Conservation (phyloP, 768 basidiomycete genomes). For the Lactarius vividus region DNA sequence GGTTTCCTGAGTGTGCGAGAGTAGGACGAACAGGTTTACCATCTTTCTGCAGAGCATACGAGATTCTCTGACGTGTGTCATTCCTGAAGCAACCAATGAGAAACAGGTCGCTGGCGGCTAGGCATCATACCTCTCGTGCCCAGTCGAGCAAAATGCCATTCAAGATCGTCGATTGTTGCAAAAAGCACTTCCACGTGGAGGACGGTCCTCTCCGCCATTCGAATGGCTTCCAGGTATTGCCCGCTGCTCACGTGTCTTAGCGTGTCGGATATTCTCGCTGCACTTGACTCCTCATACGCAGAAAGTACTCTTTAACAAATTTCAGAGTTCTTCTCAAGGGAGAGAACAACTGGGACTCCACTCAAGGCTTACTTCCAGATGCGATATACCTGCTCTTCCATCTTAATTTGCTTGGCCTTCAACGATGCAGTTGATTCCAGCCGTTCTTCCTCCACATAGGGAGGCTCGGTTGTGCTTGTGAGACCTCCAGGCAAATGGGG, state of each 20-base stretch:
- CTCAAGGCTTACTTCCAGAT: conserved; percentile 86
- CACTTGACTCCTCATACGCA: conserved; percentile 98
- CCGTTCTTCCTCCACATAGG: conserved; percentile 74
- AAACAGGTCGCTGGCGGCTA: background rate
- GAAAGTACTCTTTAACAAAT: conserved; percentile 70
- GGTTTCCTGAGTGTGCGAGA: conserved; percentile 93
- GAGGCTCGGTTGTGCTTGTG: conserved; percentile 43
- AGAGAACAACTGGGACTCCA: background rate
- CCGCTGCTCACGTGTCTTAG: conserved; percentile 94
- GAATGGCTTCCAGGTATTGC: conserved; percentile 92
- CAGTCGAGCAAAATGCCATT: conserved; percentile 76
- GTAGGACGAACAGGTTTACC: conserved; percentile 94
- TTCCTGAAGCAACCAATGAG: conserved; percentile 50
- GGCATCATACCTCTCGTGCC: conserved; percentile 74
- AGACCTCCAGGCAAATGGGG: conserved; percentile 63
- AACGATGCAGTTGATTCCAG: conserved; percentile 73
- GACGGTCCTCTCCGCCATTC: conserved; percentile 98
- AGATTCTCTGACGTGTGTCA: conserved; percentile 97
- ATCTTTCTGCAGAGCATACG: conserved; percentile 98
- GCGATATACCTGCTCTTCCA: conserved; percentile 97
- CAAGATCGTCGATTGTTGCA: conserved; percentile 94
- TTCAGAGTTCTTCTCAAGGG: conserved; percentile 9
- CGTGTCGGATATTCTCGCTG: conserved; percentile 99
- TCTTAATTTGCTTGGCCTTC: conserved; percentile 85
- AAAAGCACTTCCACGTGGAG: conserved; percentile 98